Conservation (phyloP, 352 stramenopile genomes). For the Phytophthora vignae region DNA sequence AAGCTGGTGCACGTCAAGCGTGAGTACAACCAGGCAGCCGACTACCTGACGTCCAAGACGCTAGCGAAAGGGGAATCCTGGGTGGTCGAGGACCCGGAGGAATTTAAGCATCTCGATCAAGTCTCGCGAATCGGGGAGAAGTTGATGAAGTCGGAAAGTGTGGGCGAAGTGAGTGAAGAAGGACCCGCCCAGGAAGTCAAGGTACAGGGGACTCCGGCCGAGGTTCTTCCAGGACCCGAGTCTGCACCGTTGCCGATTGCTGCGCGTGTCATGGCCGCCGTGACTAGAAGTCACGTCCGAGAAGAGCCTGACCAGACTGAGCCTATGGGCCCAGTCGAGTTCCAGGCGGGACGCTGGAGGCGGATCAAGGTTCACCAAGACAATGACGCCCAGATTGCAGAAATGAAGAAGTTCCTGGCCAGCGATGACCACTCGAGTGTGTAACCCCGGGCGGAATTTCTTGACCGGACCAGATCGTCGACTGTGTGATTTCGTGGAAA, state of each 20-base stretch:
- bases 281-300: not conserved
- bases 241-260: not conserved
- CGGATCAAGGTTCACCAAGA: slow-evolving; percentile 6
- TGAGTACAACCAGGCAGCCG: slow-evolving; percentile 7
- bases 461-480: no score
- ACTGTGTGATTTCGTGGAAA: no score
- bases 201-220: not conserved
- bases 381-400: not conserved
- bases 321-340: not conserved
- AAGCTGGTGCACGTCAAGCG: slow-evolving; percentile 15
- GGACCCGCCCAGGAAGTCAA: not conserved
- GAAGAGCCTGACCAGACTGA: not conserved
- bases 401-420: slow-evolving; percentile 6
- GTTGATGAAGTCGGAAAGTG: not conserved
- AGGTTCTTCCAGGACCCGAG: not conserved
- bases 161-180: not conserved
- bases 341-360: slow-evolving; percentile 7
- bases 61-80: not conserved
- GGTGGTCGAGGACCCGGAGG: not conserved
- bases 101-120: not conserved
- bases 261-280: not conserved
- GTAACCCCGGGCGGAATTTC: no score
- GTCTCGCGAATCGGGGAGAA: slow-evolving; percentile 6
- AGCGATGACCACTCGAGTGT: not conserved
- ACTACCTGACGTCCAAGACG: slow-evolving; percentile 6